Evolutionary conservation across 2,329 filamentous ascomycete species (phyloP), one percentile per base, ranked within the genome.

Genomic region (Scedosporium boydii): DNA sequence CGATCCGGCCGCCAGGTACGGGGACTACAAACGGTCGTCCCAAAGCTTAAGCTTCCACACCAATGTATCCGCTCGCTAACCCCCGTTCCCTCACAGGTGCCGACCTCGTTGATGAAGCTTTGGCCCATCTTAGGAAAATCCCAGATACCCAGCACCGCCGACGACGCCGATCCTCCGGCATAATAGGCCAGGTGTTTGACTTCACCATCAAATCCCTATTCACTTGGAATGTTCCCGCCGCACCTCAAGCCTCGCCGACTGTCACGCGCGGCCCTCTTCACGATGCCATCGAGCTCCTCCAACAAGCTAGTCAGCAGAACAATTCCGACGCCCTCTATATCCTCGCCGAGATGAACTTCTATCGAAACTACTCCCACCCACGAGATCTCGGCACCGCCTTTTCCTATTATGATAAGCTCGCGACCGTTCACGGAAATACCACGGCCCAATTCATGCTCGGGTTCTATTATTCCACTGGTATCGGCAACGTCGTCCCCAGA

Each of bases 381-480:
- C 83, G 88, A 66, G 87, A 97, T 71, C 91, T 96, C 68, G 80
- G 83, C 38, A 81, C 84, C 58, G 91, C 95, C 0, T 96, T 96
- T 72, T 80, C 83, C 66, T 84, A 91, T 77, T 99, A 98, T 74
- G 80, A 89, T 65, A 81, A 87, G 65, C 82, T 99, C 61, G 91
- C 93, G 2, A 81, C 82, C 18, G 73, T 87, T 64, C 84, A 89
- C 67, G 95, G 93, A 55, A 98, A 99, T 74, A 88, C 86, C 66
- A 96, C 93, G 12, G 95, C 95, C 1, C 91, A 98, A 73, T 89
- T 96, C 75, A 97, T 99, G 93, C 73, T 98, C 57, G 95, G 91
- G 0, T 86, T 99, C 68, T 95, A 96, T 83, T 93, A 99, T 75
- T 93, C 93, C 42, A 99, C 95, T 0, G 95, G 95, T 0, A 82